These are phyloP conservation scores for Colletotrichum sp. DNA, from an alignment of 2,329 filamentous ascomycete species.

Conservation along the genomic window DNA sequence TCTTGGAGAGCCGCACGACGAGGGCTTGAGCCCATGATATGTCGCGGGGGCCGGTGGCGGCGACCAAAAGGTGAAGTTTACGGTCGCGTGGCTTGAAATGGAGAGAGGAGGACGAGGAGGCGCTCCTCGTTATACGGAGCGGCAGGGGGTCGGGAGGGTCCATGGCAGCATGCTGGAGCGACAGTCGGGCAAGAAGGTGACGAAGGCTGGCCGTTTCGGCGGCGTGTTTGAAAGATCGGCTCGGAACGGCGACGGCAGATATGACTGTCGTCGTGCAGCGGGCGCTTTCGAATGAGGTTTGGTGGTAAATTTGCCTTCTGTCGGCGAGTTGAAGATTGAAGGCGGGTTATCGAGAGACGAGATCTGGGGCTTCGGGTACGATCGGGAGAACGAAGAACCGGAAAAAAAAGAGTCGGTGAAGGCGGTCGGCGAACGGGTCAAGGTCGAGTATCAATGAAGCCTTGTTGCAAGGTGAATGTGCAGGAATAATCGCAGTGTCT, in stretches of 20 bases:
- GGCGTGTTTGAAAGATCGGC: background rate
- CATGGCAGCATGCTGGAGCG: constrained; percentile 6
- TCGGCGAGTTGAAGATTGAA: background rate
- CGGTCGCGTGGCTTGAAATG: constrained; percentile 41
- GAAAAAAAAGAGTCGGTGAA: background rate
- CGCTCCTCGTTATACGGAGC: constrained; percentile 18
- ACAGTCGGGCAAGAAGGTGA: background rate
- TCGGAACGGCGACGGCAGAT: background rate
- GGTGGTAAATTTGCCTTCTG: background rate
- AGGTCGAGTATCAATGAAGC: background rate
- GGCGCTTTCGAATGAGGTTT: background rate
- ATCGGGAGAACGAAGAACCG: background rate
- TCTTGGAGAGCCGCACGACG: constrained; percentile 71
- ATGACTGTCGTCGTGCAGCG: background rate
- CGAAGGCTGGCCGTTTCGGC: background rate
- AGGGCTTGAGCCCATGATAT: constrained; percentile 70
- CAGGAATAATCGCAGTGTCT: background rate
- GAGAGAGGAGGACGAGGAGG: constrained; percentile 39
- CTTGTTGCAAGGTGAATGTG: background rate
- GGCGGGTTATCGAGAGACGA: background rate
- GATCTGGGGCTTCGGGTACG: background rate
- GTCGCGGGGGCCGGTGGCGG: constrained; percentile 69
- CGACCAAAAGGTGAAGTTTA: constrained; percentile 67
- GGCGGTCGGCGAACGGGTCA: background rate
- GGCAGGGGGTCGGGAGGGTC: constrained; percentile 19